Evolutionary conservation across 345 rosid species (phyloP).

Genomic region (Citrus reticulata): DNA sequence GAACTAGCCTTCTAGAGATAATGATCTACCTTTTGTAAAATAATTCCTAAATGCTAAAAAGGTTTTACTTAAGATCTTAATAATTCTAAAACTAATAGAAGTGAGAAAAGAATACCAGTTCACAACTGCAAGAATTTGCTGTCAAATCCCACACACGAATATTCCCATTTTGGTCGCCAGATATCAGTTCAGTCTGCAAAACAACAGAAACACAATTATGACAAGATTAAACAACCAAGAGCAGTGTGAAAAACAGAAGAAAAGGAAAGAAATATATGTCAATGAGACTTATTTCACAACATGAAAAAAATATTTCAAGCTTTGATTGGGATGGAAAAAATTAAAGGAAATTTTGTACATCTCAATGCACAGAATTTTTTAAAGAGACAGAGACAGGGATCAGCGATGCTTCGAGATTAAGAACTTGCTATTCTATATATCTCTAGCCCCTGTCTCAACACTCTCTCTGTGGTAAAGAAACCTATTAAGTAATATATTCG

Average conservation of each 20-base stretch:
- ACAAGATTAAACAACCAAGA: constrained; percentile 1
- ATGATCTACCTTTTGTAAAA: not conserved
- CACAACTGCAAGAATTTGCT: constrained; percentile 94
- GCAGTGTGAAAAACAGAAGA: not conserved
- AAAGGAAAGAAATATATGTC: not conserved
- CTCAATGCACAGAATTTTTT: not conserved
- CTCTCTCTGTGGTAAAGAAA: not conserved
- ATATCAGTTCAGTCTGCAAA: constrained; percentile 84
- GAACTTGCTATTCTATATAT: not conserved
- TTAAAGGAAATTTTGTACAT: not conserved
- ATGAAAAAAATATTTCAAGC: not conserved
- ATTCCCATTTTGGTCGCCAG: constrained; percentile 96
- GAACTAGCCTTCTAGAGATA: not conserved
- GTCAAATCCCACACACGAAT: constrained; percentile 97
- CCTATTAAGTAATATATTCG: not conserved
- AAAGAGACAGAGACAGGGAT: not conserved
- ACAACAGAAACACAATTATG: not conserved
- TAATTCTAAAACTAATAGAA: not conserved
- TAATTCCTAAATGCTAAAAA: not conserved
- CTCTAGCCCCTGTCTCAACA: not conserved
- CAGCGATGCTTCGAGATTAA: not conserved
- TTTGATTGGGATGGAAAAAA: not conserved
- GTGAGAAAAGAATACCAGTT: constrained; percentile 50
- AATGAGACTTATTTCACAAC: not conserved
- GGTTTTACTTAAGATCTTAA: not conserved